Percentiles rank a stretch among this genome's conserved stretches.
phyloP scores from a whole-genome alignment of 139 green algal species.

The Picochlorum sp. region DNA sequence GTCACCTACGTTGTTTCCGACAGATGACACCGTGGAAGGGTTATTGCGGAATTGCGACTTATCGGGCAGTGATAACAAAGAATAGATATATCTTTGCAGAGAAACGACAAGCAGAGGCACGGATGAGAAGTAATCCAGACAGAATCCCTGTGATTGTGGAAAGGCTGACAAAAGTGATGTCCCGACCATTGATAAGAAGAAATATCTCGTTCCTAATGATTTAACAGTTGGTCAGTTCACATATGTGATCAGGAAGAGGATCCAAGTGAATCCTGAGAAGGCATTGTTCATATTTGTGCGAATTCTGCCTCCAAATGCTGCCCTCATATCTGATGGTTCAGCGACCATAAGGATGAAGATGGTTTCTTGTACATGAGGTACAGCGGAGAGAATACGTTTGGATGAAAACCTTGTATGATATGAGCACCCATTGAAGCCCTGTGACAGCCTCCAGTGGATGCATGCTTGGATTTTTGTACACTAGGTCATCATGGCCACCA shows the following conservation, averaged over 20 bases:
- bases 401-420: constrained; percentile 4
- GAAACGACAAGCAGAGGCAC: constrained; percentile 85
- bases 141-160: constrained; percentile 97
- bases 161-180: constrained; percentile 91
- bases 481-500: too few species aligned
- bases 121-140: constrained; percentile 94
- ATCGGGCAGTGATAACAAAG: background rate
- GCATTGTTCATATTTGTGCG: constrained; percentile 99
- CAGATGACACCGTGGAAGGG: too few species aligned
- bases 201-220: constrained; percentile 97
- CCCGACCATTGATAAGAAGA: constrained; percentile 99
- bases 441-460: too few species aligned
- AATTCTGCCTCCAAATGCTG: constrained; percentile 86
- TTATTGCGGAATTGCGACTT: too few species aligned
- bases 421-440: too few species aligned
- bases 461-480: too few species aligned
- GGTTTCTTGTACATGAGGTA: constrained; percentile 99
- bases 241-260: constrained; percentile 98
- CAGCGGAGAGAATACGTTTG: constrained; percentile 83
- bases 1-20: too few species aligned
- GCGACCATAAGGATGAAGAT: constrained; percentile 97
- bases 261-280: constrained; percentile 90
- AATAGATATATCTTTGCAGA: constrained; percentile 52
- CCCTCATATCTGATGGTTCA: constrained; percentile 93
- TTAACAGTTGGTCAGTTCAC: constrained; percentile 98